Conservation (phyloP, 306 rosid species). For the Biancaea sappan region DNA sequence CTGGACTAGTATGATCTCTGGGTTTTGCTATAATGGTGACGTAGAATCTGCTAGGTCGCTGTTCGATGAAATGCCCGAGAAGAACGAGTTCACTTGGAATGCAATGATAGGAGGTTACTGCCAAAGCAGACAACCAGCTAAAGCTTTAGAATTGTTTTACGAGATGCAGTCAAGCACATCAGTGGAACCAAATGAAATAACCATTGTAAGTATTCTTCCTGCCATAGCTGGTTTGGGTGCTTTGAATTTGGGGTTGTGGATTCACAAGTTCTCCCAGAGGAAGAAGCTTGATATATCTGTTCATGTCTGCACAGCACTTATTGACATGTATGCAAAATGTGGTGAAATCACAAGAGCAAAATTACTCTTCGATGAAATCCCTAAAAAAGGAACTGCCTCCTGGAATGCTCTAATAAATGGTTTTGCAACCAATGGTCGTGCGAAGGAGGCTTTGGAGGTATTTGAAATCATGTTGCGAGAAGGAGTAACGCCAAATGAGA, state of each 20-base stretch:
- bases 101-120: slow-evolving; percentile 79
- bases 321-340: slow-evolving; percentile 79
- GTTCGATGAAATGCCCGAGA: slow-evolving; percentile 66
- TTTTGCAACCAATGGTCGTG: slow-evolving; percentile 69
- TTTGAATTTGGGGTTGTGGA: slow-evolving; percentile 62
- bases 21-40: slow-evolving; percentile 57
- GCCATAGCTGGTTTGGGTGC: slow-evolving; percentile 74
- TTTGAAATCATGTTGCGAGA: slow-evolving; percentile 49
- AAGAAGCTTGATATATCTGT: slow-evolving; percentile 49
- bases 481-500: slow-evolving; percentile 50
- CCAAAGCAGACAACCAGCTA: slow-evolving; percentile 49
- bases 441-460: slow-evolving; percentile 58
- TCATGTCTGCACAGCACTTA: slow-evolving; percentile 55
- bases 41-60: slow-evolving; percentile 52
- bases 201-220: slow-evolving; percentile 69
- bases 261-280: slow-evolving; percentile 50
- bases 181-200: slow-evolving; percentile 62
- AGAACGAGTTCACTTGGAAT: slow-evolving; percentile 68
- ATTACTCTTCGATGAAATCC: slow-evolving; percentile 48
- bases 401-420: slow-evolving; percentile 88
- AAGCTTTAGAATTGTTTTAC: slow-evolving; percentile 62
- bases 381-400: slow-evolving; percentile 51
- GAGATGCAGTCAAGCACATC: slow-evolving; percentile 44
- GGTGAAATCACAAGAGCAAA: slow-evolving; percentile 60
- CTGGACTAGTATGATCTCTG: slow-evolving; percentile 74